These are phyloP conservation scores for Ichthyophthirius multifiliis DNA, from an alignment of 169 alveolate species.

Conservation along the genomic window DNA sequence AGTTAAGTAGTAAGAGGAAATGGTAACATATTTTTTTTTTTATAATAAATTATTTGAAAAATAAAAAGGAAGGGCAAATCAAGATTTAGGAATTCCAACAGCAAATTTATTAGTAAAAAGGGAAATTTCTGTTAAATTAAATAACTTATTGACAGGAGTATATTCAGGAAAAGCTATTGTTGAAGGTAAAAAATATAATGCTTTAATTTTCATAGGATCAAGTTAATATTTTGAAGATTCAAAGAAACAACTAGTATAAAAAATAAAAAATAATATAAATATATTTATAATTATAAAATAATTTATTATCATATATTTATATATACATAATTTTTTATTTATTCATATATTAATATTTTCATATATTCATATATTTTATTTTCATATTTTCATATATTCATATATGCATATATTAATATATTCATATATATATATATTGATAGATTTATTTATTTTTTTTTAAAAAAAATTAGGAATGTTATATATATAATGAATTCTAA, in stretches of 20 bases:
- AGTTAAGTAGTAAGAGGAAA: neutral
- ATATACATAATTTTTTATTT: too few relatives aligned
- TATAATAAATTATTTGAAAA: neutral
- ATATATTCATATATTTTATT: neutral
- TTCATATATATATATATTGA: too few relatives aligned
- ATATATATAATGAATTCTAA: neutral
- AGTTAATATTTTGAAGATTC: constrained; percentile 6
- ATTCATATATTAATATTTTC: neutral
- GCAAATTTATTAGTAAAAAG: neutral
- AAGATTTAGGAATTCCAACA: neutral
- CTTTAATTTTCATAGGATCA: neutral
- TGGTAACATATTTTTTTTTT: neutral
- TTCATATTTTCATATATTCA: neutral
- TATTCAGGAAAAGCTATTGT: neutral
- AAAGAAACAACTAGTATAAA: neutral
- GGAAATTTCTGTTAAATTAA: neutral
- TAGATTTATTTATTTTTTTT: too few relatives aligned
- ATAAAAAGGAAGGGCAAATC: neutral
- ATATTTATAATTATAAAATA: too few relatives aligned
- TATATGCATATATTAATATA: neutral
- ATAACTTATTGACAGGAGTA: neutral
- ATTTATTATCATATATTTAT: too few relatives aligned
- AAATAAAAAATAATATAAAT: too few relatives aligned
- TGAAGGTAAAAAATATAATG: neutral
- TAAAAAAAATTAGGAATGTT: neutral